phyloP scores from a whole-genome alignment of 257 asterid species.

The Salvia miltiorrhiza region DNA sequence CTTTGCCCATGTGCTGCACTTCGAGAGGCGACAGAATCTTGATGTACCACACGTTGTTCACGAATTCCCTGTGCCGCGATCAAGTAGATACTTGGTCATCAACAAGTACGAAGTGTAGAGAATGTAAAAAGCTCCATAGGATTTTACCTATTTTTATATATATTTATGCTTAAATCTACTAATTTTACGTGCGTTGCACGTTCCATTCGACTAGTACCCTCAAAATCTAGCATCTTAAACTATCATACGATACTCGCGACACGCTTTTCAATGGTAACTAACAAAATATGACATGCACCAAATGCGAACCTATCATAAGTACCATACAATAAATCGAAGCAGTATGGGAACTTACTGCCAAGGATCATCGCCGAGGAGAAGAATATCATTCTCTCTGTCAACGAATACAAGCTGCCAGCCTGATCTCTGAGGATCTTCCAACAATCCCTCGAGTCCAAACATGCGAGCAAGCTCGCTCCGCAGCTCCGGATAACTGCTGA shows the following conservation, averaged over 20 bases:
- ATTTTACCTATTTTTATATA: too few relatives aligned
- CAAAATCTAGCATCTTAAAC: background rate
- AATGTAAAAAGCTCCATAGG: background rate
- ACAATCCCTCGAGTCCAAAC: slow-evolving; percentile 89
- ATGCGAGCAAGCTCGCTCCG: slow-evolving; percentile 85
- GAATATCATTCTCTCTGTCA: slow-evolving; percentile 95
- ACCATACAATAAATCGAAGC: background rate
- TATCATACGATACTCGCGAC: background rate
- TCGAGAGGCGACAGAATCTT: slow-evolving; percentile 87
- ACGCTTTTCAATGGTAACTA: background rate
- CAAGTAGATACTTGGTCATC: background rate
- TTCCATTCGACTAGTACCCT: too few relatives aligned
- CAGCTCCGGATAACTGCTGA: slow-evolving; percentile 90
- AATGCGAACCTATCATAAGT: background rate
- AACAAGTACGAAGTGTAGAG: background rate
- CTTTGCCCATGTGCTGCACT: slow-evolving; percentile 95
- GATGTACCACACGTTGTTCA: slow-evolving; percentile 81
- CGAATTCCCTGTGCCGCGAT: slow-evolving; percentile 61
- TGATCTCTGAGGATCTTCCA: slow-evolving; percentile 99
- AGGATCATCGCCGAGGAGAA: slow-evolving; percentile 98
- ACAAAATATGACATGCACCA: background rate
- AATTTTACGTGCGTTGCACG: too few relatives aligned
- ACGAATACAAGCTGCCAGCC: slow-evolving; percentile 99
- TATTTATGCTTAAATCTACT: too few relatives aligned
- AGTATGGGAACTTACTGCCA: slow-evolving; percentile 74